phyloP scores from a whole-genome alignment of 225 moss, liverwort and hornwort genomes.

The Straminergon stramineum region DNA sequence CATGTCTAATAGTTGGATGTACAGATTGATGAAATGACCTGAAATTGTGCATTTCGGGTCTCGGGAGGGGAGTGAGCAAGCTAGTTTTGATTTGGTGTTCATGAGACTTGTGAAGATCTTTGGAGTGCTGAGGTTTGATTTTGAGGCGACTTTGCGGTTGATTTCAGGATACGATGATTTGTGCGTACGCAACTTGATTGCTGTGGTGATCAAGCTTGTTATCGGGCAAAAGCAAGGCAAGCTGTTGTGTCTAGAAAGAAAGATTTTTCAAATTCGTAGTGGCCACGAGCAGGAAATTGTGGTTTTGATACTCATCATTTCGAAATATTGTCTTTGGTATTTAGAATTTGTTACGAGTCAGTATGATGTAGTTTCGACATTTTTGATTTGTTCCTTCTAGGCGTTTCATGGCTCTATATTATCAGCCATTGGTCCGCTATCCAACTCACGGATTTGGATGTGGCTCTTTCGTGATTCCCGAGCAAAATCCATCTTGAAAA shows the following conservation, averaged over 20 bases:
- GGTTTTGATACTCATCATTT: not conserved
- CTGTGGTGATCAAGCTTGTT: not conserved
- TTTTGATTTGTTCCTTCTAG: not conserved
- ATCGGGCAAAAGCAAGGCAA: not conserved
- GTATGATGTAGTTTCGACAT: not conserved
- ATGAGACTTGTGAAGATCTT: not conserved
- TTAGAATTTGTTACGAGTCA: not conserved
- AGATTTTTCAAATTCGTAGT: not conserved
- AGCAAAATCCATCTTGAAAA: not conserved
- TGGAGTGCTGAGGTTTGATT: not conserved
- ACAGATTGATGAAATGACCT: no score
- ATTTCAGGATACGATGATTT: not conserved
- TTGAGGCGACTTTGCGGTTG: not conserved
- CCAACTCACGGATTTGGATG: not conserved
- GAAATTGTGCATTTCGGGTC: no score
- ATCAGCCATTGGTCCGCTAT: not conserved
- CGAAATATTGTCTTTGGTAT: not conserved
- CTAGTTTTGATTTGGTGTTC: not conserved
- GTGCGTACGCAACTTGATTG: not conserved
- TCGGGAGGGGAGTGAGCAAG: no score
- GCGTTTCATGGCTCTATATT: not conserved
- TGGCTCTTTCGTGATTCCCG: not conserved
- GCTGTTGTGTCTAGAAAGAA: not conserved
- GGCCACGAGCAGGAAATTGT: not conserved
- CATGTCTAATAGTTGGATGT: no score